Base-by-base conservation (phyloP, 2,329 filamentous ascomycete species). In the Penicillium occitanis region DNA sequence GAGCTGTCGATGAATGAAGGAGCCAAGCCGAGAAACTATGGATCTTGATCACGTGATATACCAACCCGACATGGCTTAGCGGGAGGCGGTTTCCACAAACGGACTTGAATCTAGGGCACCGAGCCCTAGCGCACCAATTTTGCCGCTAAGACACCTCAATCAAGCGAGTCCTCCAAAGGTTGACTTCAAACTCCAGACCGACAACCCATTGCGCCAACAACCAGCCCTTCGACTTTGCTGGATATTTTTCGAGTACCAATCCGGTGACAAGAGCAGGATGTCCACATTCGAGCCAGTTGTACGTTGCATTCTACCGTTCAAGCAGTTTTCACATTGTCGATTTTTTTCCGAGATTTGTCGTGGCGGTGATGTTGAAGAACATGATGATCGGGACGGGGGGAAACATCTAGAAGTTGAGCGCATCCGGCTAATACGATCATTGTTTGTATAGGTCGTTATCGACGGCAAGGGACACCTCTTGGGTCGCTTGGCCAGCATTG, bases 391-490 rank as follows among this genome's bases (percentile, higher is more conserved):
- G 53, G 53, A 55, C n/a, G 53, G 53, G 33, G 33, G 11, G 8
- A 17, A 57, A 22, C n/a, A 55, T 64, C 17, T 25, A 37, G 19
- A 64, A 35, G 37, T 42, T 14, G 48, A 66, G 55, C 55, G 60
- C 65, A 66, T 60, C 30, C 57, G 69, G 74, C 82, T 73, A 80
- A 84, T 78, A 79, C 68, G 72, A 81, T 63, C 69, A 70, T 71
- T 74, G 71, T 57, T 75, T 50, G 8, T 58, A 59, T 40, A 97
- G 93, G 90, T 97, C 87, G 91, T 97, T 87, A 96, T 99, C 83
- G 95, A 99, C 90, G 95, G 93, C 92, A 99, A 99, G 90, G 95
- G 95, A 86, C 95, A 99, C 86, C 91, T 99, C 83, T 93, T 99
- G 84, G 95, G 95, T 88, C 94, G 95, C 84, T 90, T 99, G 83